phyloP scores from a whole-genome alignment of 768 basidiomycete species.

The Coprinopsis sp. region DNA sequence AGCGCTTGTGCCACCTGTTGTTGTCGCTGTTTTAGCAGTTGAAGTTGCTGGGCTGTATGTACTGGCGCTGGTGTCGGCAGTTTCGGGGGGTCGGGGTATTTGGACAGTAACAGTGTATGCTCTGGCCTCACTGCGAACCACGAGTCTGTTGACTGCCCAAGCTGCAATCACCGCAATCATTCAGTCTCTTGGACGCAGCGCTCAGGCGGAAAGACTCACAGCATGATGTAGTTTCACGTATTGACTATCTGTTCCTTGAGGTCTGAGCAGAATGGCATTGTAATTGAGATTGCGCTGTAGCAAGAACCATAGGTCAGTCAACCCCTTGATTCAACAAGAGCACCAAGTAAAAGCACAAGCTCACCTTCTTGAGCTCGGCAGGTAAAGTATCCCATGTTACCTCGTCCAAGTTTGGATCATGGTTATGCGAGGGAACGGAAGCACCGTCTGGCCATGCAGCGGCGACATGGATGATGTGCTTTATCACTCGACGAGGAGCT shows the following conservation, averaged over 20 bases:
- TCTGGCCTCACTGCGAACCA: not conserved
- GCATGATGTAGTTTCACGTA: slow-evolving; percentile 19
- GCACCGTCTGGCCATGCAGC: slow-evolving; percentile 52
- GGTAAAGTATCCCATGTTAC: slow-evolving; percentile 61
- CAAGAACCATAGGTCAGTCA: not conserved
- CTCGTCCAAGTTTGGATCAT: slow-evolving; percentile 38
- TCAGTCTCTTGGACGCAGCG: not conserved
- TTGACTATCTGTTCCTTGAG: not conserved
- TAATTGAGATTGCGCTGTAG: slow-evolving; percentile 57
- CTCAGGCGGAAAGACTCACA: not conserved
- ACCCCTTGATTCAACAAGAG: not conserved
- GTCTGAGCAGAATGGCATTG: slow-evolving; percentile 17
- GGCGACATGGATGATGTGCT: slow-evolving; percentile 60
- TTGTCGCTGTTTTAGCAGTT: slow-evolving; percentile 15
- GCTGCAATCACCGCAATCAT: slow-evolving; percentile 3
- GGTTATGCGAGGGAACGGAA: slow-evolving; percentile 53
- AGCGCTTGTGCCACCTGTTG: slow-evolving; percentile 5
- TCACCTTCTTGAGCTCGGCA: slow-evolving; percentile 56
- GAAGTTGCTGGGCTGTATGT: slow-evolving; percentile 6
- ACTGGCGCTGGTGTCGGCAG: slow-evolving; percentile 22
- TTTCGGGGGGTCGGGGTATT: not conserved
- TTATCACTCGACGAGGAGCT: slow-evolving; percentile 17
- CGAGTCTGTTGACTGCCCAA: not conserved
- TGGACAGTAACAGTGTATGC: not conserved
- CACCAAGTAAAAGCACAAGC: too few relatives aligned